These are phyloP conservation scores for Kazachstania psychrophila DNA, from an alignment of 805 yeast species.

Conservation along the genomic window DNA sequence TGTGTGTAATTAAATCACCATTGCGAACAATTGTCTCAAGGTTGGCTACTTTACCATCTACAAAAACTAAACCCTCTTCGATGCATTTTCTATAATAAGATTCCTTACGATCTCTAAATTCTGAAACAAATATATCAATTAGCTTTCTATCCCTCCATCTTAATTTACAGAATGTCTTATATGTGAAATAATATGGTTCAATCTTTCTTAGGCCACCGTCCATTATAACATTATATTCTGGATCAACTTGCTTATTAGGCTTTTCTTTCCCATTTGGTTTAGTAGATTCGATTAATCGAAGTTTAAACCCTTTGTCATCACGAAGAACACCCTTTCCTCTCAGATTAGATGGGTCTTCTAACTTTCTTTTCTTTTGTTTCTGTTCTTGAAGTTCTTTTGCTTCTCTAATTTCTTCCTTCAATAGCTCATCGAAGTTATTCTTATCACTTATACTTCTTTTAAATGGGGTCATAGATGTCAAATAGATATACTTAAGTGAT, in stretches of 20 bases:
- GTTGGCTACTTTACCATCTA: slow-evolving; percentile 56
- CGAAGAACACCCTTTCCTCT: slow-evolving; percentile 6
- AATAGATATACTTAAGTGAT: no score
- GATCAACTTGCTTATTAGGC: slow-evolving; percentile 47
- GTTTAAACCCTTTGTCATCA: slow-evolving; percentile 27
- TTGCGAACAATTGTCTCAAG: slow-evolving; percentile 58
- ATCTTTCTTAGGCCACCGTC: slow-evolving; percentile 64
- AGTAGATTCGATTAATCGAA: slow-evolving; percentile 20
- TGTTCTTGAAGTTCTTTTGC: slow-evolving; percentile 9
- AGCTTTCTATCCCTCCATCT: slow-evolving; percentile 87
- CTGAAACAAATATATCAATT: slow-evolving; percentile 68
- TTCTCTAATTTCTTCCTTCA: slow-evolving; percentile 9
- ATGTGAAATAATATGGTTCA: slow-evolving; percentile 79
- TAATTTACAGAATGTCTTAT: slow-evolving; percentile 78
- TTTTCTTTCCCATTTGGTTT: slow-evolving; percentile 22
- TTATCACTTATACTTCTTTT: not conserved
- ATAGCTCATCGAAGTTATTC: slow-evolving; percentile 9
- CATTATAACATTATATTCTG: slow-evolving; percentile 46
- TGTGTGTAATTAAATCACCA: slow-evolving; percentile 74
- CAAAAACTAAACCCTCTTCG: slow-evolving; percentile 55
- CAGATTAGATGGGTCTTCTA: not conserved
- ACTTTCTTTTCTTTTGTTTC: slow-evolving; percentile 9
- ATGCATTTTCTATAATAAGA: slow-evolving; percentile 52
- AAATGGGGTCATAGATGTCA: no score
- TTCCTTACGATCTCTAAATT: slow-evolving; percentile 70